Percentiles rank a stretch among this genome's conserved stretches.
These are phyloP conservation scores for Cercospora berteroae DNA, from an alignment of 2,329 filamentous ascomycete genomes.

Conservation along the genomic window DNA sequence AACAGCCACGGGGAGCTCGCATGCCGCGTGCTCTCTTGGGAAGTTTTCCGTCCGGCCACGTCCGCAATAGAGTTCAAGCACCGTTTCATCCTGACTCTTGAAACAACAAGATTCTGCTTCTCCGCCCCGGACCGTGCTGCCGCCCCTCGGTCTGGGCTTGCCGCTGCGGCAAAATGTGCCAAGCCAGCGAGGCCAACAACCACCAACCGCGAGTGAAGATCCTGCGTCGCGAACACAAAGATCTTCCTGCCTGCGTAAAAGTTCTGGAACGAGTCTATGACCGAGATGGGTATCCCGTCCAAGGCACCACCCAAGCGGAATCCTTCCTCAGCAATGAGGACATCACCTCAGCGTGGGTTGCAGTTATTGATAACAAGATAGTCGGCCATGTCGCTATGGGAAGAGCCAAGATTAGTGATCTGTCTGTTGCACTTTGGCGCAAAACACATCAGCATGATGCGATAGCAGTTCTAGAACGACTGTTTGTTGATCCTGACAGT, in stretches of 20 bases:
- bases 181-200: background rate
- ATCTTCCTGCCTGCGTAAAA: slow-evolving; percentile 26
- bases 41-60: background rate
- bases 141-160: background rate
- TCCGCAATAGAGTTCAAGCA: background rate
- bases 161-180: background rate
- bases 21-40: background rate
- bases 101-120: background rate
- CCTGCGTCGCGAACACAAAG: slow-evolving; percentile 20
- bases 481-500: slow-evolving; percentile 29
- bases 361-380: slow-evolving; percentile 17
- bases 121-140: background rate
- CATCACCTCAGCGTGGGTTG: slow-evolving; percentile 28
- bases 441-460: slow-evolving; percentile 12
- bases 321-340: slow-evolving; percentile 15
- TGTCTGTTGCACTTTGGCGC: slow-evolving; percentile 24
- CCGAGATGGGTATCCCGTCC: slow-evolving; percentile 30
- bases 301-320: slow-evolving; percentile 26
- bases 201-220: background rate
- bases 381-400: slow-evolving; percentile 27
- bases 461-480: slow-evolving; percentile 29
- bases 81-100: background rate
- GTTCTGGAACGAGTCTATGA: slow-evolving; percentile 28
- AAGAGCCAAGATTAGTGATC: slow-evolving; percentile 18
- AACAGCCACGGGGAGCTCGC: background rate